These are phyloP conservation scores for Naganishia onofrii DNA, from an alignment of 768 basidiomycete genomes.

Conservation along the genomic window DNA sequence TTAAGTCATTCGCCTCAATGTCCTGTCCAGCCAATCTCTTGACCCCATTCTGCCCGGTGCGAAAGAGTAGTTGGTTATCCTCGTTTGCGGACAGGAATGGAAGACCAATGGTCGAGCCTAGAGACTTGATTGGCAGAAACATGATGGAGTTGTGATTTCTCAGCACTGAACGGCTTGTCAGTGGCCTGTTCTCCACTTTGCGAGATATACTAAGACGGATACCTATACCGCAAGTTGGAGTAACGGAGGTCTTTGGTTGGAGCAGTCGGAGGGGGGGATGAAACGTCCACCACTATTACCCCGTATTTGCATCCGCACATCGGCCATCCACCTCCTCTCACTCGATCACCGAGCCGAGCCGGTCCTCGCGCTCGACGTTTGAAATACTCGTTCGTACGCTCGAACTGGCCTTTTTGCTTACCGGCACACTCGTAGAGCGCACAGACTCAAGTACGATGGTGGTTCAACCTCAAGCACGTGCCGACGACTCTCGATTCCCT, in stretches of 20 bases:
- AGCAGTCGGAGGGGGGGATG: not conserved
- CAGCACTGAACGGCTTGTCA: not conserved
- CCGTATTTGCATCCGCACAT: not conserved
- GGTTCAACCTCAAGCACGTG: too few species aligned
- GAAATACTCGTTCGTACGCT: not conserved
- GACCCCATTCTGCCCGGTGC: slow-evolving; percentile 75
- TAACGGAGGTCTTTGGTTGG: too few species aligned
- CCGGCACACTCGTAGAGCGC: too few species aligned
- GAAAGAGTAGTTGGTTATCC: slow-evolving; percentile 84
- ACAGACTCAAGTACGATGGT: too few species aligned
- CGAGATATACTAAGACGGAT: too few species aligned
- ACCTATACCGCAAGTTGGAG: too few species aligned
- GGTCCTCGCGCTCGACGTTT: not conserved
- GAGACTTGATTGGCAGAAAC: slow-evolving; percentile 42
- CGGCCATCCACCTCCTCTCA: too few species aligned
- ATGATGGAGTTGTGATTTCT: not conserved
- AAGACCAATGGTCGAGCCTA: slow-evolving; percentile 47
- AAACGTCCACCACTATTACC: too few species aligned
- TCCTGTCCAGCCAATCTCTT: slow-evolving; percentile 72
- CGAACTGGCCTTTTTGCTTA: too few species aligned
- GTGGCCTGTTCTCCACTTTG: too few species aligned
- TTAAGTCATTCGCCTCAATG: slow-evolving; percentile 66
- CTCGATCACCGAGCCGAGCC: not conserved
- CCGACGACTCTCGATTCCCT: too few species aligned
- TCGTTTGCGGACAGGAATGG: slow-evolving; percentile 56